Conservation (phyloP, 495 filamentous ascomycete species). For the Neurospora tetrasperma region DNA sequence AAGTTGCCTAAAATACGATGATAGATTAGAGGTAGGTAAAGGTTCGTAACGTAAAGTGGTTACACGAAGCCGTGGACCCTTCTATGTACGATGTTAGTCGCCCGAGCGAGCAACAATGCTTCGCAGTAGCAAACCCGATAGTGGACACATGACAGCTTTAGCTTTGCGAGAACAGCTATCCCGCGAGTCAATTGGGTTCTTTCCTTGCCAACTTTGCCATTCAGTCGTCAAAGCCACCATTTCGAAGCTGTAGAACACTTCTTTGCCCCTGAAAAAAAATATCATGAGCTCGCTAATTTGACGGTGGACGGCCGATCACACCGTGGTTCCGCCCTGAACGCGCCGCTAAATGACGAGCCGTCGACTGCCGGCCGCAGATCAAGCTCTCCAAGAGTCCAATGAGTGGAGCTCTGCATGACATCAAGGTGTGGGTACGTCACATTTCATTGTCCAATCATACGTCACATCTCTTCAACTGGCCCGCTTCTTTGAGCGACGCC, state of each 20-base stretch:
- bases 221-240: not conserved
- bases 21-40: not conserved
- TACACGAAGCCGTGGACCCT: not conserved
- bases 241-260: not conserved
- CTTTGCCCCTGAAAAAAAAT: not conserved
- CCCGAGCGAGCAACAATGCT: not conserved
- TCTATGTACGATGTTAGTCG: not conserved
- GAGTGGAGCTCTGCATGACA: not conserved
- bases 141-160: not conserved
- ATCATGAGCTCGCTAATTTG: not conserved
- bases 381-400: not conserved
- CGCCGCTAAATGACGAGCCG: not conserved
- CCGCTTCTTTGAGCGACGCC: not conserved
- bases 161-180: not conserved
- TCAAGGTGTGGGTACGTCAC: not conserved
- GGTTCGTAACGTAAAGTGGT: not conserved
- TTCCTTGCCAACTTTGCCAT: not conserved
- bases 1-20: not conserved
- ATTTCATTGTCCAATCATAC: not conserved
- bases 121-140: no score
- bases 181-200: not conserved
- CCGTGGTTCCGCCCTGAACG: not conserved
- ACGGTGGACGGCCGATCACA: not conserved
- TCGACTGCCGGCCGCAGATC: not conserved
- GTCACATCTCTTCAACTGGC: not conserved